phyloP scores from a whole-genome alignment of 805 yeast species.

The Candida ascalaphidarum region DNA sequence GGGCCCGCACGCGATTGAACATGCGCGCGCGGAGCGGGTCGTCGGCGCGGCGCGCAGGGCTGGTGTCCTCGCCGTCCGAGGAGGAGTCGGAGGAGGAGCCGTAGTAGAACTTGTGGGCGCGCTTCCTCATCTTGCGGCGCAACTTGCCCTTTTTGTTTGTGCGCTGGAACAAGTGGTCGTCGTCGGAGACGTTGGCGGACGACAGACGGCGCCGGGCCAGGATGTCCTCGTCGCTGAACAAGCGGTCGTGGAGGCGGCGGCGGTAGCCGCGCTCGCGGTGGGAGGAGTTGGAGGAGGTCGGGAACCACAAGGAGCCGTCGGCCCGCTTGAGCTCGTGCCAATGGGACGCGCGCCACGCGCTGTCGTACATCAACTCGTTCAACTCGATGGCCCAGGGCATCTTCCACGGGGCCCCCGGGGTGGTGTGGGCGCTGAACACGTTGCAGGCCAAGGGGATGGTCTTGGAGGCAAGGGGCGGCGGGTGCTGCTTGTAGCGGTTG shows the following conservation, averaged over 20 bases:
- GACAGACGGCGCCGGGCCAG: too few species aligned
- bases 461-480: slow-evolving; percentile 35
- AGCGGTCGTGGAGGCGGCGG: slow-evolving; percentile 21
- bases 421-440: slow-evolving; percentile 41
- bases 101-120: too few species aligned
- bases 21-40: too few species aligned
- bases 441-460: slow-evolving; percentile 57
- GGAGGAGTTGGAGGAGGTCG: slow-evolving; percentile 9
- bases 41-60: too few species aligned
- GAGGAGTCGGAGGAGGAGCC: too few species aligned
- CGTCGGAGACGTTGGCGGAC: too few species aligned
- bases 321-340: slow-evolving; percentile 43
- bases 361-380: slow-evolving; percentile 49
- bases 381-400: slow-evolving; percentile 60
- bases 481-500: slow-evolving; percentile 40
- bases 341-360: slow-evolving; percentile 48
- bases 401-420: slow-evolving; percentile 26
- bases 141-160: too few species aligned
- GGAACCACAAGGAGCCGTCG: slow-evolving; percentile 46
- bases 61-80: too few species aligned
- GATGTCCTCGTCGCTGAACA: slow-evolving; percentile 18
- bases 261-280: slow-evolving; percentile 1
- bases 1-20: too few species aligned
- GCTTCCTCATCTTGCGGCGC: too few species aligned
- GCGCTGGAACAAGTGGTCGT: too few species aligned